A percentile compares a stretch with the other conserved stretches of the same genome.
phyloP scores from a whole-genome alignment of 2,329 filamentous ascomycete species.

The Geosmithia flava region DNA sequence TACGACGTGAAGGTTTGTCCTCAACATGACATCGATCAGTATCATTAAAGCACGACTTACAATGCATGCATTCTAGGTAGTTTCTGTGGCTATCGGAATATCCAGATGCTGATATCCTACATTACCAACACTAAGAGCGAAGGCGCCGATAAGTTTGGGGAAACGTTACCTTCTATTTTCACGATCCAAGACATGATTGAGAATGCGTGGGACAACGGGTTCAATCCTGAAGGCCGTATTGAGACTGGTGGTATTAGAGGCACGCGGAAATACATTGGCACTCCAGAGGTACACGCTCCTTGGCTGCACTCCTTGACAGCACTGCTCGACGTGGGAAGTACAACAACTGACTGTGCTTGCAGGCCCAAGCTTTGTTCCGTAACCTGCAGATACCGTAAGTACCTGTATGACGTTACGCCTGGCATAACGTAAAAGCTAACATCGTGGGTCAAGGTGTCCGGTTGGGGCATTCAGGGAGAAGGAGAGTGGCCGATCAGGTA shows the following conservation, averaged over 20 bases:
- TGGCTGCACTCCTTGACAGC: neutral
- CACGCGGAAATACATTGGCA: slow-evolving; percentile 94
- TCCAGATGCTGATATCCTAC: slow-evolving; percentile 81
- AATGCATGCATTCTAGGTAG: slow-evolving; percentile 40
- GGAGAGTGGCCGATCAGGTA: slow-evolving; percentile 29
- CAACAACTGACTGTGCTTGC: slow-evolving; percentile 16
- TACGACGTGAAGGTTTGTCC: slow-evolving; percentile 53
- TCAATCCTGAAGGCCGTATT: slow-evolving; percentile 58
- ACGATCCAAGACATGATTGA: slow-evolving; percentile 81
- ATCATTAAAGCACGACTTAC: neutral
- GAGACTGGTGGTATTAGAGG: slow-evolving; percentile 80
- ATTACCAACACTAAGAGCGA: slow-evolving; percentile 46
- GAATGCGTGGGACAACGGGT: slow-evolving; percentile 73
- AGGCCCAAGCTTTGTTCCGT: slow-evolving; percentile 66
- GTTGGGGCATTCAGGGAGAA: slow-evolving; percentile 45
- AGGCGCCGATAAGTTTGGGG: slow-evolving; percentile 48
- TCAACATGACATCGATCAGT: neutral
- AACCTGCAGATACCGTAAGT: slow-evolving; percentile 52
- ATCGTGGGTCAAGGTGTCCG: slow-evolving; percentile 34
- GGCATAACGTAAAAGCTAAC: neutral
- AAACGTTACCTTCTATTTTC: slow-evolving; percentile 61
- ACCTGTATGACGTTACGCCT: neutral
- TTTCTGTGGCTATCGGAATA: slow-evolving; percentile 92
- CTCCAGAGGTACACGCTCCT: slow-evolving; percentile 55
- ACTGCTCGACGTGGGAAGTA: neutral